Evolutionary conservation across 2,329 filamentous ascomycete species (phyloP).

Genomic region (Blumeria hordei): DNA sequence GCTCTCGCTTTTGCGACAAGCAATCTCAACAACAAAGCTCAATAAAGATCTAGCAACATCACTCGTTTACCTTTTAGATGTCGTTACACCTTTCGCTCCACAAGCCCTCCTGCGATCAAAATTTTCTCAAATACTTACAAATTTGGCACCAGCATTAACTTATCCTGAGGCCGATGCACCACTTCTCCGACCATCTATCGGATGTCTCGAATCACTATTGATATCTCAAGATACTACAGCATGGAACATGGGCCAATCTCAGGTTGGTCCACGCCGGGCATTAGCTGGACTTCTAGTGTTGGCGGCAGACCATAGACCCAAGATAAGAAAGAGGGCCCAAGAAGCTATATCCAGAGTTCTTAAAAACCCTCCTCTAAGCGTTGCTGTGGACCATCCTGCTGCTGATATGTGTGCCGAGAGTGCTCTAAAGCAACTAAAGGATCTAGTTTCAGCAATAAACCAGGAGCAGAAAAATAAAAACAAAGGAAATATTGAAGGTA

Average conservation of each 20-base stretch:
- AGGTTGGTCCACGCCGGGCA: conserved; percentile 68
- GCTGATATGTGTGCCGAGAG: conserved; percentile 92
- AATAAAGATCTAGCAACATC: conserved; percentile 69
- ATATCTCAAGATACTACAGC: conserved; percentile 67
- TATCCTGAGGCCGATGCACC: conserved; percentile 66
- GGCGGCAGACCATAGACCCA: conserved; percentile 68
- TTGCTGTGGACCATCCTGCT: conserved; percentile 79
- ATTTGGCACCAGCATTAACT: conserved; percentile 63
- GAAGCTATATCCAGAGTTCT: conserved; percentile 70
- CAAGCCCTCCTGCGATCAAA: conserved; percentile 75
- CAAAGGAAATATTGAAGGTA: conserved; percentile 32
- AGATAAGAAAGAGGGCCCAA: conserved; percentile 81
- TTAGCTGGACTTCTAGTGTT: conserved; percentile 69
- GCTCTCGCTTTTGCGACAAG: conserved; percentile 62
- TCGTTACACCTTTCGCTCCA: conserved; percentile 67
- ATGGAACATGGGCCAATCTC: conserved; percentile 66
- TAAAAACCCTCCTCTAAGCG: conserved; percentile 67
- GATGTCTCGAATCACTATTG: conserved; percentile 77
- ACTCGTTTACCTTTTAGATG: conserved; percentile 84
- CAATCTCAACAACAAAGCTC: conserved; percentile 36
- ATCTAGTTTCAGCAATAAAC: conserved; percentile 39
- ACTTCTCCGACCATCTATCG: conserved; percentile 66
- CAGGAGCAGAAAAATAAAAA: conserved; percentile 46
- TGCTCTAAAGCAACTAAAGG: conserved; percentile 55
- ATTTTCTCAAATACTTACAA: conserved; percentile 77